These are phyloP conservation scores for Jatropha podagrica DNA, from an alignment of 441 rosid genomes.

Conservation along the genomic window DNA sequence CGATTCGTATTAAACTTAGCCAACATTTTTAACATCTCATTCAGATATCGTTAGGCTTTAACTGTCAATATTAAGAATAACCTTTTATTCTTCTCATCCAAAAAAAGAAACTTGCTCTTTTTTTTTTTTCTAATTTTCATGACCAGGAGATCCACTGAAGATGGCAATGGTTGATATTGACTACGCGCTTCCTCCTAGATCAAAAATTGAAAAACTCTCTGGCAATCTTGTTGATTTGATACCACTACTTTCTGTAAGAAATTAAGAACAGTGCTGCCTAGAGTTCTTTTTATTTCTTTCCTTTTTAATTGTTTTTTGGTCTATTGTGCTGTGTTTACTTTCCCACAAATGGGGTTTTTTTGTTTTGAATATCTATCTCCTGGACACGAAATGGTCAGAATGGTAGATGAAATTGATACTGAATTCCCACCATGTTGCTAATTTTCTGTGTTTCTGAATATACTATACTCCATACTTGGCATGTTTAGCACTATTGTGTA, in stretches of 20 bases:
- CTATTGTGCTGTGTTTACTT: too few species aligned
- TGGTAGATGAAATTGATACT: too few species aligned
- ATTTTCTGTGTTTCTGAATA: too few species aligned
- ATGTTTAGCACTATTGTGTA: not conserved
- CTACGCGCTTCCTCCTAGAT: conserved; percentile 47
- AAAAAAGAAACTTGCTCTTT: too few species aligned
- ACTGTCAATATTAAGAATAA: not conserved
- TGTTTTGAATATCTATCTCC: too few species aligned
- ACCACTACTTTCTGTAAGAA: conserved; percentile 63
- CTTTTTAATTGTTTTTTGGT: not conserved
- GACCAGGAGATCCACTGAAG: conserved; percentile 74
- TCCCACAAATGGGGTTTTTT: too few species aligned
- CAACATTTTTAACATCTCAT: not conserved
- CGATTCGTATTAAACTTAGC: not conserved
- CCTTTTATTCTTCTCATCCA: not conserved
- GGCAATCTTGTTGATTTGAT: conserved; percentile 59
- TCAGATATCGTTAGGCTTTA: not conserved
- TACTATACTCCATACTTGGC: not conserved
- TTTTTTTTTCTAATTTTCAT: not conserved
- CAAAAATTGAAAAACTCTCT: conserved; percentile 44
- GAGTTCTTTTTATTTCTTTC: not conserved
- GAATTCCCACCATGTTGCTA: too few species aligned
- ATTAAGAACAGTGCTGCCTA: not conserved
- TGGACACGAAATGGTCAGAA: too few species aligned
- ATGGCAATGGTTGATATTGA: conserved; percentile 61